Evolutionary conservation across 768 basidiomycete species (phyloP).

Genomic region (Lentinus tigrinus): DNA sequence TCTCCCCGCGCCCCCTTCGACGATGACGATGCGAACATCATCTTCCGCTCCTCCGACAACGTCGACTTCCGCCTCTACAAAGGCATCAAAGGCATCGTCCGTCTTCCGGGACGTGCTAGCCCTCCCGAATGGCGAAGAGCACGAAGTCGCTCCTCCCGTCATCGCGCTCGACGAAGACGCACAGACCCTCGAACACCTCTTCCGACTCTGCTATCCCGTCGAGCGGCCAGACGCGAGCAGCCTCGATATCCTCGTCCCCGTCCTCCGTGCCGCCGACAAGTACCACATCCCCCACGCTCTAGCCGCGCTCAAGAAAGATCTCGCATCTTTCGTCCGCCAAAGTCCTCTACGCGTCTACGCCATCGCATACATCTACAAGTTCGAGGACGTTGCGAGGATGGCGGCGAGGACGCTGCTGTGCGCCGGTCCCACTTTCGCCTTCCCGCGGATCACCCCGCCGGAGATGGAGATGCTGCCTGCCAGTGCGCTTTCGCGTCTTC

Average conservation of each 20-base stretch:
- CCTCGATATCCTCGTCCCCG: neutral
- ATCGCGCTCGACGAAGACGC: conserved; percentile 5
- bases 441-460: neutral
- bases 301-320: too few species aligned
- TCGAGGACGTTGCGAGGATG: neutral
- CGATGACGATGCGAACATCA: conserved; percentile 37
- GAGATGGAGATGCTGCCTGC: neutral
- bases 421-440: neutral
- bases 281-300: conserved; percentile 27
- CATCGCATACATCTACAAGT: conserved; percentile 5
- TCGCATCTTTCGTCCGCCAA: too few species aligned
- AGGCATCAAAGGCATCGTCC: conserved; percentile 51
- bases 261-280: conserved; percentile 16
- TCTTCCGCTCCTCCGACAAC: conserved; percentile 54
- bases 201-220: conserved; percentile 15
- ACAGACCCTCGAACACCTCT: conserved; percentile 5
- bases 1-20: conserved; percentile 12
- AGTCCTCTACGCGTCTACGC: conserved; percentile 16
- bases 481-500: too few species aligned
- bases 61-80: conserved; percentile 52
- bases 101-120: conserved; percentile 49
- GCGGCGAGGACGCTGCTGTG: conserved; percentile 4
- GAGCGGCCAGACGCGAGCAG: neutral
- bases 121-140: neutral
- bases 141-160: neutral